Conservation (phyloP, 805 yeast genomes). For the Hemisphaericaspora nanyangensis region DNA sequence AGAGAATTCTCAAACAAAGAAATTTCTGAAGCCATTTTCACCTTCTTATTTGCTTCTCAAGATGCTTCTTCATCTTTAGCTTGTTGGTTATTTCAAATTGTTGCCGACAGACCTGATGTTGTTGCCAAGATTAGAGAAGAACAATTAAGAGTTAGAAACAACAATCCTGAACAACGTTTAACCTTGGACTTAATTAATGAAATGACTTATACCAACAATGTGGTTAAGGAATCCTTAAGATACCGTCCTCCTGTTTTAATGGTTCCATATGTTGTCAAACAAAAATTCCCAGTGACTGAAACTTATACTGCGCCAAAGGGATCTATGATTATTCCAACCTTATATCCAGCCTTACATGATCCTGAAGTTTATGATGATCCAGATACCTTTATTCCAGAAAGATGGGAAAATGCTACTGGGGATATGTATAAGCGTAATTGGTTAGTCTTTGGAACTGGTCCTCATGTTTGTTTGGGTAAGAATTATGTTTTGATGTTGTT, state of each 20-base stretch:
- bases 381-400: slow-evolving; percentile 90
- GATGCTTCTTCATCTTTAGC: slow-evolving; percentile 97
- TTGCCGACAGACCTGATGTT: slow-evolving; percentile 94
- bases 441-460: slow-evolving; percentile 96
- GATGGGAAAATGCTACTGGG: slow-evolving; percentile 88
- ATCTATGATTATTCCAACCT: slow-evolving; percentile 92
- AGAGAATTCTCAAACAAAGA: slow-evolving; percentile 87
- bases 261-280: slow-evolving; percentile 95
- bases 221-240: slow-evolving; percentile 87
- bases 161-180: slow-evolving; percentile 63
- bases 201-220: slow-evolving; percentile 87
- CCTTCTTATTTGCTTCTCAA: slow-evolving; percentile 95
- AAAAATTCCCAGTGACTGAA: slow-evolving; percentile 77
- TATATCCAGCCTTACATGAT: slow-evolving; percentile 95
- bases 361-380: slow-evolving; percentile 96
- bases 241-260: slow-evolving; percentile 96
- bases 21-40: slow-evolving; percentile 94
- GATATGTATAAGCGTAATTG: slow-evolving; percentile 80
- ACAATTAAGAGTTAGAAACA: slow-evolving; percentile 77
- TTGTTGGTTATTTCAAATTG: slow-evolving; percentile 96
- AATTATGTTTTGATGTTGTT: slow-evolving; percentile 88
- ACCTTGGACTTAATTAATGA: slow-evolving; percentile 71
- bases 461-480: slow-evolving; percentile 95
- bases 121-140: slow-evolving; percentile 84
- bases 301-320: slow-evolving; percentile 94